These are phyloP conservation scores for Pontederia crassipes DNA, from an alignment of 176 grass and related monocot genomes.

Conservation along the genomic window DNA sequence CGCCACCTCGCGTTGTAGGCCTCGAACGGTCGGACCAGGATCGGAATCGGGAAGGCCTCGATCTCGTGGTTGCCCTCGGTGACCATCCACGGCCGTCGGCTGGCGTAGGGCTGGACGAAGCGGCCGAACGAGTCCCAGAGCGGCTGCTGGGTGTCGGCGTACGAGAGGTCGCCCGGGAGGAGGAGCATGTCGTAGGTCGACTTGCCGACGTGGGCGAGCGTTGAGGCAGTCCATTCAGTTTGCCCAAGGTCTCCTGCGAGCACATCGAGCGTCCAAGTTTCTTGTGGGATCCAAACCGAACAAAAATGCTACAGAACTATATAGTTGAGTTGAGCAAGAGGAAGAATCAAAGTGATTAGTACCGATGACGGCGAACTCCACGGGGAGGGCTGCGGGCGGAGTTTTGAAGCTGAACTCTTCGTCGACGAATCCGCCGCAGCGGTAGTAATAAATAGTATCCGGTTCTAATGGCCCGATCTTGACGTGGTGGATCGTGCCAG, in stretches of 20 bases:
- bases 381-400: constrained; percentile 43
- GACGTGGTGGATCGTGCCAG: constrained; percentile 91
- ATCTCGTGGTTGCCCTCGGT: constrained; percentile 88
- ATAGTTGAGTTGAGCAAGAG: too few species aligned
- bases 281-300: too few species aligned
- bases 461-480: constrained; percentile 67
- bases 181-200: constrained; percentile 65
- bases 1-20: constrained; percentile 66
- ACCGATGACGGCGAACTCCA: constrained; percentile 61
- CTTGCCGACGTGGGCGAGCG: constrained; percentile 45
- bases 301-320: neutral
- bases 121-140: constrained; percentile 87
- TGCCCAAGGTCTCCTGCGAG: constrained; percentile 74
- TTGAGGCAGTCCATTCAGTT: constrained; percentile 88
- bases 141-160: constrained; percentile 68
- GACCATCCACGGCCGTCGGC: constrained; percentile 79
- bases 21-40: constrained; percentile 33
- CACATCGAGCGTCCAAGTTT: neutral
- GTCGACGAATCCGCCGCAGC: constrained; percentile 41
- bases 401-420: constrained; percentile 69
- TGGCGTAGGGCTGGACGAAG: constrained; percentile 59
- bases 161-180: constrained; percentile 81
- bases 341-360: neutral
- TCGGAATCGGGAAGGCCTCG: constrained; percentile 31
- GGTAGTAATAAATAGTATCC: constrained; percentile 68